These are phyloP conservation scores for Grosmannia penicillata DNA, from an alignment of 2,329 filamentous ascomycete genomes.

Conservation along the genomic window DNA sequence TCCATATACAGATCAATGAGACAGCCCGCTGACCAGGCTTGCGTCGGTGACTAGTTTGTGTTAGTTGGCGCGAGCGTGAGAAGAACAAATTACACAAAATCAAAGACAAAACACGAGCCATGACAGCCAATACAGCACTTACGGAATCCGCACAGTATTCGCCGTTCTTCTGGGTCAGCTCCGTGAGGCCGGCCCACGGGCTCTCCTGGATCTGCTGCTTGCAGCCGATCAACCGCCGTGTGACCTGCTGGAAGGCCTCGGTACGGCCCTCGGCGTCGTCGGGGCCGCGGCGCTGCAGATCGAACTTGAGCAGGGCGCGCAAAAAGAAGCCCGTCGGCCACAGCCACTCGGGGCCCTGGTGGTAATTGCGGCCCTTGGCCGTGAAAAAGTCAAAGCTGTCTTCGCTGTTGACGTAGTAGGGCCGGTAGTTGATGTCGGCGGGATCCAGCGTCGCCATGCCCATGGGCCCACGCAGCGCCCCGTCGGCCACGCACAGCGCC, in stretches of 20 bases:
- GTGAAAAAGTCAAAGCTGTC: slow-evolving; percentile 86
- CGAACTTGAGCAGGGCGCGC: slow-evolving; percentile 80
- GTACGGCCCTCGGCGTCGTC: slow-evolving; percentile 49
- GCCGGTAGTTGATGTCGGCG: slow-evolving; percentile 79
- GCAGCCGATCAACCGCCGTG: slow-evolving; percentile 64
- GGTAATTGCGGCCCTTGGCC: slow-evolving; percentile 90
- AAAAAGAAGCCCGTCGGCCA: slow-evolving; percentile 97
- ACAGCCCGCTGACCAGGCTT: slow-evolving; percentile 92
- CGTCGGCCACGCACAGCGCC: slow-evolving; percentile 68
- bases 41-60: slow-evolving; percentile 60
- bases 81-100: neutral
- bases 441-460: slow-evolving; percentile 96
- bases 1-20: slow-evolving; percentile 95
- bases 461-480: slow-evolving; percentile 65
- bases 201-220: slow-evolving; percentile 70
- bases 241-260: slow-evolving; percentile 92
- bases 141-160: slow-evolving; percentile 78
- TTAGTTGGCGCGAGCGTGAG: neutral
- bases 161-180: slow-evolving; percentile 84
- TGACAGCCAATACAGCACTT: slow-evolving; percentile 29
- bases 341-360: slow-evolving; percentile 95
- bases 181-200: slow-evolving; percentile 80
- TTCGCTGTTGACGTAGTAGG: slow-evolving; percentile 89
- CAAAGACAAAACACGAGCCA: neutral
- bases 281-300: slow-evolving; percentile 53